These are phyloP conservation scores for Chlamydomonas incerta DNA, from an alignment of 139 green algal species.

Conservation along the genomic window DNA sequence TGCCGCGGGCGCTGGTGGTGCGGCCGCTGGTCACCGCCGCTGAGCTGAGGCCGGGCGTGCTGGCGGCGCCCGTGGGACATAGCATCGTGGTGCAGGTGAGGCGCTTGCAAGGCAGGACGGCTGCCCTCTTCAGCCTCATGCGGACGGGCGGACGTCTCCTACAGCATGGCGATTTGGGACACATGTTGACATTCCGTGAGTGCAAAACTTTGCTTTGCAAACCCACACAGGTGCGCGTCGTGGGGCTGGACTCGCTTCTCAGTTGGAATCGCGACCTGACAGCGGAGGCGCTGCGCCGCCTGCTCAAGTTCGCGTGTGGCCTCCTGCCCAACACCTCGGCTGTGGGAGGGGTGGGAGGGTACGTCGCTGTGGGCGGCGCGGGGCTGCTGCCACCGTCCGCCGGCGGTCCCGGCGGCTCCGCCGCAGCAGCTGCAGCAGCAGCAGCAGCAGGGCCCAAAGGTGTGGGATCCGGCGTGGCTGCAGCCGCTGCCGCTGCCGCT, in stretches of 20 bases:
- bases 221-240: background rate
- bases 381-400: background rate
- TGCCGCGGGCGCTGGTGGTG: slow-evolving; percentile 18
- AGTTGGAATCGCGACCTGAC: background rate
- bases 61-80: slow-evolving; percentile 19
- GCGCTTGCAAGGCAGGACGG: no score
- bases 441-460: no score
- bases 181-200: no score
- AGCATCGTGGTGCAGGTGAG: slow-evolving; percentile 11
- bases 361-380: background rate
- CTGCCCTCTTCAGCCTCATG: no score
- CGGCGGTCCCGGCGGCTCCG: background rate
- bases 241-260: background rate
- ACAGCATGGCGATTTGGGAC: no score
- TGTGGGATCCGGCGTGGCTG: no score
- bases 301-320: background rate
- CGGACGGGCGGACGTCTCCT: no score
- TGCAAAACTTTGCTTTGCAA: no score
- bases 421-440: background rate
- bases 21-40: background rate
- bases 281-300: no score
- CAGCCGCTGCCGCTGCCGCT: background rate
- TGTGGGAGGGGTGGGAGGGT: background rate
- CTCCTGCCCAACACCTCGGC: background rate
- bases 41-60: background rate